Base-by-base conservation (phyloP, 2,329 filamentous ascomycete genomes). In the Neofusicoccum parvum region DNA sequence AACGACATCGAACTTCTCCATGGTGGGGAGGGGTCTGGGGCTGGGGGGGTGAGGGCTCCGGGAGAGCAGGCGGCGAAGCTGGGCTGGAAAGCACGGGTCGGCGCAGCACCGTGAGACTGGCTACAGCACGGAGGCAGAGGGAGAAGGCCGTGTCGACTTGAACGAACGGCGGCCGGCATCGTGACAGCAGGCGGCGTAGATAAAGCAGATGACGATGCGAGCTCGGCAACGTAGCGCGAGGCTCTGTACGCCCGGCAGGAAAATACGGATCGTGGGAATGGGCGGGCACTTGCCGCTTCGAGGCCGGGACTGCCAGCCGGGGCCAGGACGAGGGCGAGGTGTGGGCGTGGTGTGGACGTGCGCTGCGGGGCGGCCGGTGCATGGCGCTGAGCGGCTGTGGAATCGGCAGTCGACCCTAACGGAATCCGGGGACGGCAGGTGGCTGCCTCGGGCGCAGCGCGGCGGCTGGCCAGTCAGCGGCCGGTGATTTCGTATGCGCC, bases 1-100 rank as follows among this genome's bases (percentile, higher is more conserved):
- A 71, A 97, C 92, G 59, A 86, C 85, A 72, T 90, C 88, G 78
- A 88, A 89, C 63, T 80, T 83, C 65, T 85, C 82, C 71, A 72
- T 68, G 17, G 15, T 23, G 17, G n/a, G 62, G 23, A 34, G 15
- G 15, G n/a, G 1, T n/a, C 3, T 14, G 27, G 27, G 27, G 27
- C 7, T 0, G 20, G 39, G 23, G 23, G 23, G 3, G 23, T 2
- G 23, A 23, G 23, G 23, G 23, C 23, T 23, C 23, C 23, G 23
- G 2, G 23, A 23, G 41, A 17, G 34, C 17, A n/a, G 39, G 41
- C n/a, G n/a, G 32, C 23, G 37, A 14, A 34, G 27, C 5, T 11
- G 59, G 32, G 17, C 14, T 9, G 10, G 39, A 7, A 14, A 48
- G 37, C 11, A 9, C n/a, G 20, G 17, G 32, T 43, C 36, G 17